Percentiles rank a stretch among this genome's conserved stretches.
Evolutionary conservation across 352 stramenopile species (phyloP).

Genomic region (Globisporangium radiosum): DNA sequence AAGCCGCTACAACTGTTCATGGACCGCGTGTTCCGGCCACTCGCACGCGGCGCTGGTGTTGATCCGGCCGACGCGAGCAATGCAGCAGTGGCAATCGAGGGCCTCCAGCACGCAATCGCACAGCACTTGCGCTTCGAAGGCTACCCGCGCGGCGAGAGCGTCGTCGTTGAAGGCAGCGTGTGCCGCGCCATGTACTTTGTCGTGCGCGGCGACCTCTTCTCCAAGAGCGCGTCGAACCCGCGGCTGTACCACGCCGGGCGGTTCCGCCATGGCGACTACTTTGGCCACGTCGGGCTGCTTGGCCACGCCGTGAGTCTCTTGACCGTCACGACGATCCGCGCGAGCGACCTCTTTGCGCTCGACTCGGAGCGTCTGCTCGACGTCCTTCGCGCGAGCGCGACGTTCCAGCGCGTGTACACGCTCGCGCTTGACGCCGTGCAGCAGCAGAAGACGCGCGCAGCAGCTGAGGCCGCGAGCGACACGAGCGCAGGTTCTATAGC

Average conservation of each 20-base stretch:
- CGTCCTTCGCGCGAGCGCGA: slow-evolving; percentile 26
- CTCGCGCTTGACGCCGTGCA: slow-evolving; percentile 33
- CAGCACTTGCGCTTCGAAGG: slow-evolving; percentile 54
- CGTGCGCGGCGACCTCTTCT: slow-evolving; percentile 45
- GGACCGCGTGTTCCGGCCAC: slow-evolving; percentile 30
- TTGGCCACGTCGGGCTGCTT: slow-evolving; percentile 45
- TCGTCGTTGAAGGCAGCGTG: slow-evolving; percentile 54
- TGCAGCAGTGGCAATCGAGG: neutral
- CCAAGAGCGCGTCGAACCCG: slow-evolving; percentile 41
- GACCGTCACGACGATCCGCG: slow-evolving; percentile 42
- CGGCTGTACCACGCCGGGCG: slow-evolving; percentile 35
- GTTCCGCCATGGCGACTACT: slow-evolving; percentile 48
- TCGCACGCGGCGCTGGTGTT: slow-evolving; percentile 9
- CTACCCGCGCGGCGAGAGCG: slow-evolving; percentile 47
- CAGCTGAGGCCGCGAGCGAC: neutral
- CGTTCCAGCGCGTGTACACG: slow-evolving; percentile 36
- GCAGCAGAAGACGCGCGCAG: slow-evolving; percentile 24
- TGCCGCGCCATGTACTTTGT: slow-evolving; percentile 68
- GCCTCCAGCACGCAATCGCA: slow-evolving; percentile 32
- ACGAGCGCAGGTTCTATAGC: neutral
- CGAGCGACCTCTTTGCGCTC: slow-evolving; percentile 56
- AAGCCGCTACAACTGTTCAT: slow-evolving; percentile 40
- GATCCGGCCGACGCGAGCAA: slow-evolving; percentile 3
- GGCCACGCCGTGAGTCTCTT: slow-evolving; percentile 47
- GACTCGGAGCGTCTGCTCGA: slow-evolving; percentile 41